Conservation (phyloP, 2,329 filamentous ascomycete genomes). For the Fusarium paranaense region DNA sequence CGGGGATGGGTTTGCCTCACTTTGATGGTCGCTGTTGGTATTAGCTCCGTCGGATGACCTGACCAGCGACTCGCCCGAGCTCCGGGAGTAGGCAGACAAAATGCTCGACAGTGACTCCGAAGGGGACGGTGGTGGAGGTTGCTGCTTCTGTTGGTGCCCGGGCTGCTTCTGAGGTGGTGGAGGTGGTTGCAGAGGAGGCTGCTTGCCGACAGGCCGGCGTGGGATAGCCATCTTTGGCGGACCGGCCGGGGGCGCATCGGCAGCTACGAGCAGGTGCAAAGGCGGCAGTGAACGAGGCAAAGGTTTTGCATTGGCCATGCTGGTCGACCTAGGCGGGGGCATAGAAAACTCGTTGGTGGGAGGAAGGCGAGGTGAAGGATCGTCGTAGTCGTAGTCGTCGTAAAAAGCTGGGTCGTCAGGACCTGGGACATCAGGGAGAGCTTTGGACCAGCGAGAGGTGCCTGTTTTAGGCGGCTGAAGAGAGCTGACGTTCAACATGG, state of each 20-base stretch:
- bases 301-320: conserved; percentile 40
- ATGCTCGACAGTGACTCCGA: conserved; percentile 65
- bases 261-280: conserved; percentile 39
- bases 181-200: conserved; percentile 24
- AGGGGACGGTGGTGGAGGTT: conserved; percentile 51
- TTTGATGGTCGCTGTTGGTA: conserved; percentile 33
- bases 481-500: conserved; percentile 39
- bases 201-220: conserved; percentile 40
- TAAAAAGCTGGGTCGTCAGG: conserved; percentile 38
- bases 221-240: conserved; percentile 43
- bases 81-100: conserved; percentile 65
- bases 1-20: conserved; percentile 38
- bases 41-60: conserved; percentile 55
- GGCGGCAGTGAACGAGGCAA: conserved; percentile 39
- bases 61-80: conserved; percentile 57
- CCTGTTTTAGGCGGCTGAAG: conserved; percentile 52
- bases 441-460: conserved; percentile 69
- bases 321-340: conserved; percentile 41
- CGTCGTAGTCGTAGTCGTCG: conserved; percentile 34
- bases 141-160: conserved; percentile 22
- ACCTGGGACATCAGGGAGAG: conserved; percentile 62
- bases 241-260: conserved; percentile 25
- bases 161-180: conserved; percentile 24
- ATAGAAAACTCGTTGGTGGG: conserved; percentile 39
- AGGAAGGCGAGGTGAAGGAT: conserved; percentile 32